Evolutionary conservation across 148 eudicot genomes (phyloP), one percentile per base, ranked within the genome.

Genomic region (Euryodendron excelsum): DNA sequence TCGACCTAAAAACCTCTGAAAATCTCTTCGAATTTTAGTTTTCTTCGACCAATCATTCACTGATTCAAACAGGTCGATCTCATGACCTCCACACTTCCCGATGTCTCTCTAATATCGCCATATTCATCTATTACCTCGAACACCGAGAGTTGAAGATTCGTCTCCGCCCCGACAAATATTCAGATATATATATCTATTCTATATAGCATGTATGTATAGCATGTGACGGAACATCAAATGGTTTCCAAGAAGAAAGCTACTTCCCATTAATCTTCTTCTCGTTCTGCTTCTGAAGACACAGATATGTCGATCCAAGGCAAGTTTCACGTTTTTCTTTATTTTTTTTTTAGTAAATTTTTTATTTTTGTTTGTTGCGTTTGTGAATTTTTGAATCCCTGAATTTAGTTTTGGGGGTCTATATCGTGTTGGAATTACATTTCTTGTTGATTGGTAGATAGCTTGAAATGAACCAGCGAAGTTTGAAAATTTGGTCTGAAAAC

Each of bases 261-360:
- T 34, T 58, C 79, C 37, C 27, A 34, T 21, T 33, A 72, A 67
- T 80, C 82, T 30, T 25, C 78, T 55, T 45, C 78, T 28, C 44
- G 44, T 33, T 50, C 64, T 41, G 47, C 77, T 79, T 37, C 78
- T 55, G 66, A 52, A 34, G 78, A 73, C 2, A 30, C 67, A 41
- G 74, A 74, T 48, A 68, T 17, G 69, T 47, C 59, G 78, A 67
- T 74, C 45, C 66, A 47, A 74, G 82, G 78, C 41, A 63, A 67
- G 74, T 75, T 2, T 52, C 52, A 63, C 45, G 12, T 0, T 0
- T 23, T 12, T 41, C 39, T 5, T 4, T 0, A 18, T 5, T 33
- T 11, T 34, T 11, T 31, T 23, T 4, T 61, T 66, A 8, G 4
- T 44, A n/a, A 0, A 0, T 48, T 14, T 37, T 39, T 20, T 75